Percentiles rank a stretch among this genome's conserved stretches.
Conservation (phyloP, 257 asterid species). For the Primulina huaijiensis region DNA sequence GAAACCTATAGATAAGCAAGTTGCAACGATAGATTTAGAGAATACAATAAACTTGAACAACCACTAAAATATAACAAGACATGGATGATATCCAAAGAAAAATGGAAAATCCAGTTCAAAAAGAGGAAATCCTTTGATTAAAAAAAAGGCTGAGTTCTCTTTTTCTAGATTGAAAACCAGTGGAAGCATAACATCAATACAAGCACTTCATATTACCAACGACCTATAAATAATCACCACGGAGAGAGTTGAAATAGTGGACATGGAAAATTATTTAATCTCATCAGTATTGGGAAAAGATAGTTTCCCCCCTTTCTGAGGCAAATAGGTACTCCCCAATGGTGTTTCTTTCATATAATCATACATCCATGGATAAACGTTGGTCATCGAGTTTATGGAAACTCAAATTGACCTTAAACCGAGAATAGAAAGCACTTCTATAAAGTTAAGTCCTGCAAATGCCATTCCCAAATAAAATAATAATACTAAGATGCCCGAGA, state of each 20-base stretch:
- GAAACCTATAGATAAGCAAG: conserved; percentile 52
- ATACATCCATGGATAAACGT: background rate
- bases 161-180: background rate
- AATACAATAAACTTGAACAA: background rate
- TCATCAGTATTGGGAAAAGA: background rate
- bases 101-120: background rate
- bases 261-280: background rate
- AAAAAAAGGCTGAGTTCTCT: background rate
- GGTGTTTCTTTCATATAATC: background rate
- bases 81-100: background rate
- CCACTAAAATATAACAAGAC: background rate
- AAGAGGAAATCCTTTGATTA: background rate
- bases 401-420: background rate
- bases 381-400: background rate
- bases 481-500: background rate
- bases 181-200: background rate
- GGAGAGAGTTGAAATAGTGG: background rate
- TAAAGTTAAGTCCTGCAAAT: background rate
- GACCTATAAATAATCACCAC: background rate
- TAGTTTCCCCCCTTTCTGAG: background rate
- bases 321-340: background rate
- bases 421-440: background rate
- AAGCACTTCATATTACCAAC: background rate
- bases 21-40: background rate
- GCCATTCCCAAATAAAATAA: background rate